phyloP scores from a whole-genome alignment of 371 early-diverging fungal species.

The Mucor racemosus region DNA sequence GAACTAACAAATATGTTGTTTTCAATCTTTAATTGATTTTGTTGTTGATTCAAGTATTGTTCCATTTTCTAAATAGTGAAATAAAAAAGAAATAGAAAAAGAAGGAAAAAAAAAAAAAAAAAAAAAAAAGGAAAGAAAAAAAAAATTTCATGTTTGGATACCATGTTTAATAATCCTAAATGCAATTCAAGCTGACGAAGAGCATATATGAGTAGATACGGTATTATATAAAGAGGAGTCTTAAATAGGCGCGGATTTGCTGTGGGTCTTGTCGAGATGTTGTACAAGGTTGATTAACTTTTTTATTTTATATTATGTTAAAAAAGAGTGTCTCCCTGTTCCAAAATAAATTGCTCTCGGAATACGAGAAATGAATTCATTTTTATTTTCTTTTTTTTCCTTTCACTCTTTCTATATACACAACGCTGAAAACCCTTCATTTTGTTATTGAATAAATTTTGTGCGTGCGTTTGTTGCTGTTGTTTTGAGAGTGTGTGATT shows the following conservation, averaged over 20 bases:
- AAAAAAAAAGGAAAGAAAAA: background rate
- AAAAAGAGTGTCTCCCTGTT: background rate
- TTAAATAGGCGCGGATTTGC: background rate
- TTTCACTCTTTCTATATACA: conserved; percentile 4
- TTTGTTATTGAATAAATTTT: background rate
- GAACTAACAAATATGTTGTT: conserved; percentile 13
- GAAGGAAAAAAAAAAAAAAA: conserved; percentile 4
- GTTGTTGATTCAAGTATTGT: conserved; percentile 1
- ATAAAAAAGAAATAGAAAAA: background rate
- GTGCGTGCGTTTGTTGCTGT: conserved; percentile 4
- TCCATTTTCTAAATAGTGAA: background rate
- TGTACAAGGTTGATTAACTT: conserved; percentile 4
- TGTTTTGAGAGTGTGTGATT: background rate
- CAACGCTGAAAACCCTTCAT: background rate
- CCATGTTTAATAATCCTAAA: background rate
- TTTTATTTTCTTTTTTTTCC: background rate
- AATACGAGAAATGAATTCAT: conserved; percentile 2
- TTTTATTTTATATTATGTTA: background rate
- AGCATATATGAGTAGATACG: background rate
- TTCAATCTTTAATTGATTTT: conserved; percentile 5
- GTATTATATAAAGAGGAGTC: background rate
- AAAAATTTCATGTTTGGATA: conserved; percentile 2
- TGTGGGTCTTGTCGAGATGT: background rate
- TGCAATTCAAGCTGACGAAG: conserved; percentile 21
- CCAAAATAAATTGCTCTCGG: background rate